Base-by-base conservation (phyloP, 257 asterid species). In the Solanum appendiculatum region DNA sequence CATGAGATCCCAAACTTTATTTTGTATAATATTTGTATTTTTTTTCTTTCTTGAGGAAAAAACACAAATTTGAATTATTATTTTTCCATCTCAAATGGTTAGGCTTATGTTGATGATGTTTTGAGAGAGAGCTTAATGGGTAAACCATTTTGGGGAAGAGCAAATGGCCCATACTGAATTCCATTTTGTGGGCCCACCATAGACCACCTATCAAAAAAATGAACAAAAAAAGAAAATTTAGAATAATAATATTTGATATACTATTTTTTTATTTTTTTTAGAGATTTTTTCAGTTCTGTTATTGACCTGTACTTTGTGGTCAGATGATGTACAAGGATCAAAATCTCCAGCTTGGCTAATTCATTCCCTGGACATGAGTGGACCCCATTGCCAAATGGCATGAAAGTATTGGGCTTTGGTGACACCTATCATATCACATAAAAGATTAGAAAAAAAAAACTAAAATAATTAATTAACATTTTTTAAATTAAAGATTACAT, bases 291-390 rank as follows among this genome's bases (percentile, higher is more conserved):
- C 0, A 56, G 12, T 13, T 60, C 54, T 33, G 73, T 83, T 33
- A 83, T 54, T 58, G 39, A 96, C 99, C 97, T 95, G 93, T 95
- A 96, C 86, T 94, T 95, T 86, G 99, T 96, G 93, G 98, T 95
- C 39, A 96, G 90, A 89, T 96, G 99, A 89, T 96, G 99, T 20
- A 95, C 87, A 56, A 96, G 91, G 42, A 96, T 92, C 89, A 96
- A 89, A 31, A 95, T 96, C 93, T 96, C 99, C 85, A 94, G 89
- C 93, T 95, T 96, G 80, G 99, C 98, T 73, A 96, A 88, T 87
- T 95, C 99, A 93, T 93, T 94, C 63, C 98, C 99, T 63, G 98
- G 98, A 87, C 99, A 96, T 13, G 99, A 88, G 87, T 96, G 99
- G 91, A 90, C 83, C 87, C 99, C 99, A 89, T 91, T 94, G 82